A percentile compares a stretch with the other conserved stretches of the same genome.
Evolutionary conservation across 2,329 filamentous ascomycete genomes (phyloP).

Genomic region (Emmonsia crescens): DNA sequence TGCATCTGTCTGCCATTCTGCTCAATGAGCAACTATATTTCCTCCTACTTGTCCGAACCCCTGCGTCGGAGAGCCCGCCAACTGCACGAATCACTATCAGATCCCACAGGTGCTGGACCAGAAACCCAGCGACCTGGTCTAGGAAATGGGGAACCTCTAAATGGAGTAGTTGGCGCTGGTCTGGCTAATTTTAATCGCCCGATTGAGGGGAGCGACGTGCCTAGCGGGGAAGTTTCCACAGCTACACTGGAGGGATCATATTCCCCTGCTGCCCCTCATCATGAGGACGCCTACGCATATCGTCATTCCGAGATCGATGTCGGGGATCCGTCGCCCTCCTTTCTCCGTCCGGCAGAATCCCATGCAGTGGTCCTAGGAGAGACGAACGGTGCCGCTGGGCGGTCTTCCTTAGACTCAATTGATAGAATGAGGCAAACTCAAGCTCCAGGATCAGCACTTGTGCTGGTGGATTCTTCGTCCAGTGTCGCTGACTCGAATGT

Average conservation of each 20-base stretch:
- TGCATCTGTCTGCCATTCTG: background rate
- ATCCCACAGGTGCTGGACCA: background rate
- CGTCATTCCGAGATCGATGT: background rate
- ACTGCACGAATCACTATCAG: constrained; percentile 19
- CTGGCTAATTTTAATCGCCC: background rate
- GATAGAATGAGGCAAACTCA: background rate
- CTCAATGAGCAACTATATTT: constrained; percentile 36
- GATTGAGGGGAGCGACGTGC: background rate
- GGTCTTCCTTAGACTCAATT: background rate
- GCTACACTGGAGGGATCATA: background rate
- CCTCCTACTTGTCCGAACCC: constrained; percentile 34
- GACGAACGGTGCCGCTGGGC: background rate
- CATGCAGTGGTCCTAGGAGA: background rate
- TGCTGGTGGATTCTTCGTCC: background rate
- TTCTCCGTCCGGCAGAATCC: background rate
- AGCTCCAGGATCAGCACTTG: background rate
- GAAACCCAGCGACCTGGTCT: background rate
- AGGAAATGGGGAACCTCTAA: background rate
- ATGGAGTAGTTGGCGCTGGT: background rate
- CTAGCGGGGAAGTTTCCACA: background rate
- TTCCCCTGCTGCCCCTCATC: background rate
- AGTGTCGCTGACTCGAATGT: background rate
- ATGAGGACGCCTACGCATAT: background rate
- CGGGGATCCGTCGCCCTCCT: background rate
- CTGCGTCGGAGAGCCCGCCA: constrained; percentile 34